phyloP scores from a whole-genome alignment of 805 yeast species.

The Blastobotrys attinorum region DNA sequence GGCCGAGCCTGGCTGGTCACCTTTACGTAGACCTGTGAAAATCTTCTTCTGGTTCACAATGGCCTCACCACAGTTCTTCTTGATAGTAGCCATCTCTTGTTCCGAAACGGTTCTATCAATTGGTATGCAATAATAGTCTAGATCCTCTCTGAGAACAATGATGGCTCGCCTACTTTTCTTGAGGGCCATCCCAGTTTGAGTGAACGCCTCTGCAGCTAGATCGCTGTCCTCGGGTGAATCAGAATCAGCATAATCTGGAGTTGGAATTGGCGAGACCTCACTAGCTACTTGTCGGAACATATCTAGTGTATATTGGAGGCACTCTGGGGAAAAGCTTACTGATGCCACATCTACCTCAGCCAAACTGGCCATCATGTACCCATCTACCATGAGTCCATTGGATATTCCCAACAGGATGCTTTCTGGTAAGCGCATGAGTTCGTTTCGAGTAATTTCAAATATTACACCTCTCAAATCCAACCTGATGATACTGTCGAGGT shows the following conservation, averaged over 20 bases:
- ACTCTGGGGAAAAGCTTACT: slow-evolving; percentile 79
- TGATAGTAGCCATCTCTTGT: slow-evolving; percentile 59
- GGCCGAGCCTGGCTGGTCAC: slow-evolving; percentile 56
- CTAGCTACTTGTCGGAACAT: slow-evolving; percentile 63
- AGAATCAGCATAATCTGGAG: slow-evolving; percentile 3
- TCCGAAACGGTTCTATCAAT: slow-evolving; percentile 33
- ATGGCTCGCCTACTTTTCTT: slow-evolving; percentile 53
- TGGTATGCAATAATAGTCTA: slow-evolving; percentile 88
- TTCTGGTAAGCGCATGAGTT: slow-evolving; percentile 87
- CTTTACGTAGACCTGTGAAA: slow-evolving; percentile 61
- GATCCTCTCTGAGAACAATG: slow-evolving; percentile 86
- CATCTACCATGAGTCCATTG: slow-evolving; percentile 74
- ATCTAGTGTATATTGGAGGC: slow-evolving; percentile 76
- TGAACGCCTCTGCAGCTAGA: neutral
- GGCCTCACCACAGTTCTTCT: slow-evolving; percentile 63
- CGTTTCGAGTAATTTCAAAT: slow-evolving; percentile 78
- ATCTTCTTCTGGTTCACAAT: slow-evolving; percentile 51
- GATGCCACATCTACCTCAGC: slow-evolving; percentile 69
- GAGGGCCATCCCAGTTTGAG: slow-evolving; percentile 5
- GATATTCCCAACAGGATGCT: slow-evolving; percentile 81
- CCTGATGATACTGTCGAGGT: slow-evolving; percentile 52
- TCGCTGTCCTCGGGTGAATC: too few relatives aligned
- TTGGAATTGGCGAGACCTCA: slow-evolving; percentile 33
- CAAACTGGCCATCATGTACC: slow-evolving; percentile 68
- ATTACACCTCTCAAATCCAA: slow-evolving; percentile 67